Conservation (phyloP, 345 rosid genomes). For the Citrus medica region DNA sequence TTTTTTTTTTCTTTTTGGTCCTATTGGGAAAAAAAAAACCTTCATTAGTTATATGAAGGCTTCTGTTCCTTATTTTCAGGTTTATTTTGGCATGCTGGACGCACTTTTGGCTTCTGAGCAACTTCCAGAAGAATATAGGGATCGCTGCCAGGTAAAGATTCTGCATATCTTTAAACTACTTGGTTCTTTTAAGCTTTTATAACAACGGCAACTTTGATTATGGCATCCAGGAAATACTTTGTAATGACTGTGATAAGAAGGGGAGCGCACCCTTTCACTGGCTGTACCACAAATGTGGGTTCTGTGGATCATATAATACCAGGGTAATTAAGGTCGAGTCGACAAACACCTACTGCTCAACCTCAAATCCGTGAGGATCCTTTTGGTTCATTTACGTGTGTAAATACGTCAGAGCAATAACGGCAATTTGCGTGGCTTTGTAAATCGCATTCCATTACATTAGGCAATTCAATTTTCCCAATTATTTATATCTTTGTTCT, state of each 20-base stretch:
- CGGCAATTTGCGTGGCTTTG: background rate
- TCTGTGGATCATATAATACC: constrained; percentile 70
- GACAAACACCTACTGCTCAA: constrained; percentile 10
- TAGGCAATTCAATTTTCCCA: background rate
- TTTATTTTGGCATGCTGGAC: constrained; percentile 64
- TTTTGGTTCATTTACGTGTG: constrained; percentile 8
- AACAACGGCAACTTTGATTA: background rate
- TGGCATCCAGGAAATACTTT: constrained; percentile 57
- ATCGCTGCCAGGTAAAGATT: constrained; percentile 45
- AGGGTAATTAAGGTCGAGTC: constrained; percentile 33
- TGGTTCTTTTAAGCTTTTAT: background rate
- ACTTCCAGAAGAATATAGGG: constrained; percentile 59
- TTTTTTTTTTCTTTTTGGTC: background rate
- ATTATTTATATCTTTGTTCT: background rate
- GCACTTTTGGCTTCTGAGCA: constrained; percentile 54
- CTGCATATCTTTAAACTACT: background rate
- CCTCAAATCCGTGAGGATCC: constrained; percentile 10
- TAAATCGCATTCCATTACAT: background rate
- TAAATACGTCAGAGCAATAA: constrained; percentile 1
- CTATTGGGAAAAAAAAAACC: background rate
- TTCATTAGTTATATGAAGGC: background rate
- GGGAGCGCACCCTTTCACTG: constrained; percentile 67
- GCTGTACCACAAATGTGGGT: constrained; percentile 69
- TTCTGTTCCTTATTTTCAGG: constrained; percentile 24
- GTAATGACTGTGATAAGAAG: constrained; percentile 72